Evolutionary conservation across 176 grass and related monocot species (phyloP).

Genomic region (Rhynchospora breviuscula): DNA sequence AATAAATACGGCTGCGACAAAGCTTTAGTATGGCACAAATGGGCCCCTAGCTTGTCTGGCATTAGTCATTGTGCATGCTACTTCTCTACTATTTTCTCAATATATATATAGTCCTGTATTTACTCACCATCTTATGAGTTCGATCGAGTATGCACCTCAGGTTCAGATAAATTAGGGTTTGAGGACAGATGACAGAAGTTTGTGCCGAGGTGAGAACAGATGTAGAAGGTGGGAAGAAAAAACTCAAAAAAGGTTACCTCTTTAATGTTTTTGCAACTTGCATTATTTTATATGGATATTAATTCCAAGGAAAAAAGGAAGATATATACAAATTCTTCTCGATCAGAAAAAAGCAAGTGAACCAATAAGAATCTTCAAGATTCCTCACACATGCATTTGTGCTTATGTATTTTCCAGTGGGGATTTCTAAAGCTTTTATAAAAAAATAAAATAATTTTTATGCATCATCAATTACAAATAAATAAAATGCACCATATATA

Average conservation of each 20-base stretch:
- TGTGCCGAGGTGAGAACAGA: neutral
- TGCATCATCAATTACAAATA: neutral
- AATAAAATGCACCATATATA: neutral
- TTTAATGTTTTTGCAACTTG: neutral
- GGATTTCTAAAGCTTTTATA: neutral
- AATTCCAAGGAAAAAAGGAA: neutral
- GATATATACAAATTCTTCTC: neutral
- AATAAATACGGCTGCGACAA: too few species aligned
- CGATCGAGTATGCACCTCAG: neutral
- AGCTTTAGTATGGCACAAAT: too few species aligned
- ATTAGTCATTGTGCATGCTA: neutral
- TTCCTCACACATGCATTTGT: conserved; percentile 13
- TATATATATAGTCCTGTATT: neutral
- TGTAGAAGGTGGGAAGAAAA: neutral
- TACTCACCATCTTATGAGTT: neutral
- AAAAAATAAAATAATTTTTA: neutral
- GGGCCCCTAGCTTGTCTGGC: neutral
- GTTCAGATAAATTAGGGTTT: neutral
- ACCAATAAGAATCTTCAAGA: conserved; percentile 3
- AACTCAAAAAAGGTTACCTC: neutral
- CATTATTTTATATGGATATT: conserved; percentile 1
- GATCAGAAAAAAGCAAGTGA: conserved; percentile 18
- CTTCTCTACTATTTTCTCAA: neutral
- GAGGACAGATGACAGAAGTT: neutral
- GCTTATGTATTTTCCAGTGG: neutral